These are phyloP conservation scores for Colletotrichum gloeosporioides DNA, from an alignment of 2,329 filamentous ascomycete genomes.

Conservation along the genomic window DNA sequence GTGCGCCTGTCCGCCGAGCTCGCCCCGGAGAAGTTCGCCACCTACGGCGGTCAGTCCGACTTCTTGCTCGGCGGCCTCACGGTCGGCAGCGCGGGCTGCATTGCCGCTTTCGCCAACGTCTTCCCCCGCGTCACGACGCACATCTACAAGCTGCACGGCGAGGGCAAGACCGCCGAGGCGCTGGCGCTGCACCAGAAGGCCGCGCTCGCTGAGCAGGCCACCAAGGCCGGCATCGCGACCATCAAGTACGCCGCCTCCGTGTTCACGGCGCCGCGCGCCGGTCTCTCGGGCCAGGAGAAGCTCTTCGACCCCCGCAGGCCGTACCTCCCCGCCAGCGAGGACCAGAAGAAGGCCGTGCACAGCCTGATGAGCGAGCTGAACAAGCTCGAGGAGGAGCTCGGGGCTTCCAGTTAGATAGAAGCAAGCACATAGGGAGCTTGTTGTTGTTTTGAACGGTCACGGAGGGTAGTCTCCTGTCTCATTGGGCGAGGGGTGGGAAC, in stretches of 20 bases:
- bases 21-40: constrained; percentile 62
- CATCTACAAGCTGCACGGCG: constrained; percentile 66
- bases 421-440: background rate
- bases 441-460: background rate
- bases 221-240: constrained; percentile 69
- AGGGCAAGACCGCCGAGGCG: constrained; percentile 63
- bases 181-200: constrained; percentile 65
- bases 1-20: constrained; percentile 61
- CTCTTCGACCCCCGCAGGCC: constrained; percentile 65
- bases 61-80: constrained; percentile 69
- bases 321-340: constrained; percentile 56
- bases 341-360: constrained; percentile 47
- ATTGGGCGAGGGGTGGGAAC: background rate
- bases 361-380: constrained; percentile 47
- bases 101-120: constrained; percentile 68
- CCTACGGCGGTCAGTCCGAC: constrained; percentile 76
- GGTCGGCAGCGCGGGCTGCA: constrained; percentile 63
- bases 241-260: constrained; percentile 73
- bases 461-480: background rate
- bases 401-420: background rate
- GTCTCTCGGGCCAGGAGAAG: constrained; percentile 63
- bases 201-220: constrained; percentile 68
- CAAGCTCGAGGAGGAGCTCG: constrained; percentile 42
- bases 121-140: constrained; percentile 61
- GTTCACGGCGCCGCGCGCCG: constrained; percentile 63